A percentile compares a stretch with the other conserved stretches of the same genome.
phyloP scores from a whole-genome alignment of 192 early-diverging fungal genomes.

The Fimicolochytrium jonesii region DNA sequence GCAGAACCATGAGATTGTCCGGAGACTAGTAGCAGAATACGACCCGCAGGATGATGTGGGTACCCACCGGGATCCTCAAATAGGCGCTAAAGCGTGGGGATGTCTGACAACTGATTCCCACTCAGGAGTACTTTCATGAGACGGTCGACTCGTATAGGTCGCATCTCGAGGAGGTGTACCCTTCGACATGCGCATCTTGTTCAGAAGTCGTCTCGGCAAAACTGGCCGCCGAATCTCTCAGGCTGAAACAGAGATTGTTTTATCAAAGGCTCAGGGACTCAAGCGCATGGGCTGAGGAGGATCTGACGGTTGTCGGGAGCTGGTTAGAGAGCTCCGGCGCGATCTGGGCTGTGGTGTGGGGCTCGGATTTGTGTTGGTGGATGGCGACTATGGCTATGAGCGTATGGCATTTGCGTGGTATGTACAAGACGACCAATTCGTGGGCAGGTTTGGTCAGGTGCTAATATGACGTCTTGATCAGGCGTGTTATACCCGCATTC shows the following conservation, averaged over 20 bases:
- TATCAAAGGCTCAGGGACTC: not conserved
- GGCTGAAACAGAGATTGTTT: not conserved
- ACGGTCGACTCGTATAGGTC: conserved; percentile 8
- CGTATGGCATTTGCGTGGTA: too few species aligned
- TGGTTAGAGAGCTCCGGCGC: too few species aligned
- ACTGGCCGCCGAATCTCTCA: not conserved
- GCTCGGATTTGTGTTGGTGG: too few species aligned
- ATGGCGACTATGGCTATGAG: too few species aligned
- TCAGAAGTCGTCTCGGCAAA: not conserved
- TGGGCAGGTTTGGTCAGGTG: too few species aligned
- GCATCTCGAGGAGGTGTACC: conserved; percentile 15
- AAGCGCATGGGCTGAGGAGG: too few species aligned
- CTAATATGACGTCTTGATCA: too few species aligned
- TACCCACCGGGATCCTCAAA: not conserved
- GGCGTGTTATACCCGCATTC: too few species aligned
- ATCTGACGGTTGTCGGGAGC: too few species aligned
- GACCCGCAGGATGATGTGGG: conserved; percentile 17
- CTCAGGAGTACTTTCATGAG: conserved; percentile 15
- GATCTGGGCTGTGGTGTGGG: too few species aligned
- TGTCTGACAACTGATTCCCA: not conserved
- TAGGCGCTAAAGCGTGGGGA: too few species aligned
- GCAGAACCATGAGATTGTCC: conserved; percentile 20
- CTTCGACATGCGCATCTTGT: conserved; percentile 4
- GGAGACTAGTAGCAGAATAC: conserved; percentile 15
- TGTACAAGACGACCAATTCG: too few species aligned